Conservation (phyloP, 2,329 filamentous ascomycete species). For the Fusarium concolor region DNA sequence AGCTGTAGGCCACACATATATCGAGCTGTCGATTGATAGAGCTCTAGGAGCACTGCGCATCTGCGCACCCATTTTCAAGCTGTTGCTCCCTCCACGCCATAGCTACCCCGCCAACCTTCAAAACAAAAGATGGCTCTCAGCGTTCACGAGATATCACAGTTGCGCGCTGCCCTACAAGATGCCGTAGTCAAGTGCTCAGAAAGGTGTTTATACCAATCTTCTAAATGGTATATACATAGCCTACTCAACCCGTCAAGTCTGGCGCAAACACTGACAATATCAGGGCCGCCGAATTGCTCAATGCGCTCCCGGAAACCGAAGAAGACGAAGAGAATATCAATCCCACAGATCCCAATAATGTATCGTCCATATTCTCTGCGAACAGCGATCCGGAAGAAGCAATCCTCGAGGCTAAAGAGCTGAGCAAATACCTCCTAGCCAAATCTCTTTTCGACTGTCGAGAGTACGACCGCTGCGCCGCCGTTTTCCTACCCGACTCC, state of each 20-base stretch:
- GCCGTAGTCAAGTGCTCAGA: slow-evolving; percentile 93
- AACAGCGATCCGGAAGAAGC: slow-evolving; percentile 79
- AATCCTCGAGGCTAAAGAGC: slow-evolving; percentile 79
- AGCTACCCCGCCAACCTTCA: slow-evolving; percentile 32
- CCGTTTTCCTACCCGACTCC: slow-evolving; percentile 87
- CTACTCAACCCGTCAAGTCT: not conserved
- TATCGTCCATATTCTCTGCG: slow-evolving; percentile 62
- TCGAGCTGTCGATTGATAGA: not conserved
- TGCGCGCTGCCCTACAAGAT: slow-evolving; percentile 81
- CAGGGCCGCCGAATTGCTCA: slow-evolving; percentile 94
- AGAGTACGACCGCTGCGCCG: slow-evolving; percentile 93
- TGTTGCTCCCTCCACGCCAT: slow-evolving; percentile 10
- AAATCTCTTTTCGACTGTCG: slow-evolving; percentile 96
- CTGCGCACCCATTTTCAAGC: slow-evolving; percentile 1
- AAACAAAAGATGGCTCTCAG: slow-evolving; percentile 63
- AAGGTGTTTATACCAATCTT: slow-evolving; percentile 92
- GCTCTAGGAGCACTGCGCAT: not conserved
- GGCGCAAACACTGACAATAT: slow-evolving; percentile 29
- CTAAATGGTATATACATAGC: slow-evolving; percentile 80
- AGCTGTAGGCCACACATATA: not conserved
- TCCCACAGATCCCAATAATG: slow-evolving; percentile 51
- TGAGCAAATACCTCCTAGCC: slow-evolving; percentile 86
- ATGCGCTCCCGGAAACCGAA: slow-evolving; percentile 76
- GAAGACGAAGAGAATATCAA: slow-evolving; percentile 63
- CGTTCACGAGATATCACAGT: slow-evolving; percentile 68